phyloP scores from a whole-genome alignment of 306 rosid species.

The Acacia melanoxylon region DNA sequence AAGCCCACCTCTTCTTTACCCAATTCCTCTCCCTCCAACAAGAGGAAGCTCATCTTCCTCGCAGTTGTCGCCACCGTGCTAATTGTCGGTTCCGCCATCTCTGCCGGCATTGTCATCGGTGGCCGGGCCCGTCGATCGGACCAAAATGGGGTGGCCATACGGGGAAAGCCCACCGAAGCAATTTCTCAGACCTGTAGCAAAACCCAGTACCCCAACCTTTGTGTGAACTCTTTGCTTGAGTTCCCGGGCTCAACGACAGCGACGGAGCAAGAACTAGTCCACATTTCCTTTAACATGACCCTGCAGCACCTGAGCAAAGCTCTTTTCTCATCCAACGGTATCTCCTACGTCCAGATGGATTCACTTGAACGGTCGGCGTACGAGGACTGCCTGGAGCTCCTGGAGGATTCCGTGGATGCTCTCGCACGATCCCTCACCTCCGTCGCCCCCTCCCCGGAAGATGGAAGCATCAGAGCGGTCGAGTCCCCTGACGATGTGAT shows the following conservation, averaged over 20 bases:
- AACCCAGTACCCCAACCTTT: slow-evolving; percentile 69
- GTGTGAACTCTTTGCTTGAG: slow-evolving; percentile 74
- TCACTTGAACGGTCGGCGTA: slow-evolving; percentile 51
- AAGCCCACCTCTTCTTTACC: neutral
- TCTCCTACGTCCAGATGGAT: slow-evolving; percentile 40
- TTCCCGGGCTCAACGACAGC: slow-evolving; percentile 77
- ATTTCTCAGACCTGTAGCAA: slow-evolving; percentile 79
- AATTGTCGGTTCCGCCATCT: slow-evolving; percentile 56
- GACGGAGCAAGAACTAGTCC: slow-evolving; percentile 65
- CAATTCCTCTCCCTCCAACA: neutral
- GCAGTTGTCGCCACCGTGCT: slow-evolving; percentile 51
- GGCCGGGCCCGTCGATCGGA: slow-evolving; percentile 33
- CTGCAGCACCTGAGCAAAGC: slow-evolving; percentile 64
- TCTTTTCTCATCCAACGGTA: slow-evolving; percentile 48
- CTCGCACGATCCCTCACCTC: slow-evolving; percentile 50
- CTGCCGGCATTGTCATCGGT: slow-evolving; percentile 50
- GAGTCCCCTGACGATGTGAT: slow-evolving; percentile 54
- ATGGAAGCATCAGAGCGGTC: neutral
- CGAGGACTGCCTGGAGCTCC: slow-evolving; percentile 77
- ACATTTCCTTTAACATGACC: slow-evolving; percentile 88
- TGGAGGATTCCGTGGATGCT: slow-evolving; percentile 65
- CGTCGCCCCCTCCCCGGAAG: neutral
- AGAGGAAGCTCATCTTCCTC: slow-evolving; percentile 47
- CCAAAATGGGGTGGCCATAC: neutral
- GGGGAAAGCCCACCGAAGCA: slow-evolving; percentile 71